Percentiles rank a stretch among this genome's conserved stretches.
These are phyloP conservation scores for Daldinia grandis DNA, from an alignment of 495 filamentous ascomycete genomes.

Conservation along the genomic window DNA sequence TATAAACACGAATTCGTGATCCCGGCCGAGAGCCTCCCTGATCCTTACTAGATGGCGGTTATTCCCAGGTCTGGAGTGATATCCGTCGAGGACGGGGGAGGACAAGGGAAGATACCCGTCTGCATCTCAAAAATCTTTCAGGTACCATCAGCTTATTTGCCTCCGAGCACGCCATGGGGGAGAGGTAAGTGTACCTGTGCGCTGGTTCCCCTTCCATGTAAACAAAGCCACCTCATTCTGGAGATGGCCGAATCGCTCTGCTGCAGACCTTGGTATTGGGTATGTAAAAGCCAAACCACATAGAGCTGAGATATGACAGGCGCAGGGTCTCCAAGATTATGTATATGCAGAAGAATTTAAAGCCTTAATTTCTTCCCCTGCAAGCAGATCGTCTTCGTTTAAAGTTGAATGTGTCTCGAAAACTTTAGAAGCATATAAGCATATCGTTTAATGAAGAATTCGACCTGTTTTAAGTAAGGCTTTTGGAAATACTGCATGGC, in stretches of 20 bases:
- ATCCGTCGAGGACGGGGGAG: neutral
- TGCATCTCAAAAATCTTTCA: slow-evolving; percentile 44
- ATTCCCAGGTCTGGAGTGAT: neutral
- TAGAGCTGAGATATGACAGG: neutral
- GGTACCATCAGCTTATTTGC: slow-evolving; percentile 16
- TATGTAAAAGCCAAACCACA: neutral
- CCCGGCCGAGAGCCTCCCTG: slow-evolving; percentile 36
- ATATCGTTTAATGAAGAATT: neutral
- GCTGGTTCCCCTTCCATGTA: slow-evolving; percentile 40
- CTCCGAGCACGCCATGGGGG: slow-evolving; percentile 5
- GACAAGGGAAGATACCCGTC: slow-evolving; percentile 32
- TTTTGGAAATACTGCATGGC: neutral
- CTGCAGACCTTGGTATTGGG: slow-evolving; percentile 9
- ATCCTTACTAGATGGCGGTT: slow-evolving; percentile 29
- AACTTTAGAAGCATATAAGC: neutral
- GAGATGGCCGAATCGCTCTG: slow-evolving; percentile 4
- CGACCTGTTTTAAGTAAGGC: neutral
- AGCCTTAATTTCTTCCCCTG: neutral
- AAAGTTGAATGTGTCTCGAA: neutral
- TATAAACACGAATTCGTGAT: slow-evolving; percentile 44
- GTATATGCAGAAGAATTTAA: neutral
- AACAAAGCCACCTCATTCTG: slow-evolving; percentile 32
- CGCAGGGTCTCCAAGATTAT: neutral
- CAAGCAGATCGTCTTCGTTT: neutral
- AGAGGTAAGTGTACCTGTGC: slow-evolving; percentile 32